Percentiles rank a stretch among this genome's conserved stretches.
Evolutionary conservation across 768 basidiomycete species (phyloP).

Genomic region (Lactarius psammicola): DNA sequence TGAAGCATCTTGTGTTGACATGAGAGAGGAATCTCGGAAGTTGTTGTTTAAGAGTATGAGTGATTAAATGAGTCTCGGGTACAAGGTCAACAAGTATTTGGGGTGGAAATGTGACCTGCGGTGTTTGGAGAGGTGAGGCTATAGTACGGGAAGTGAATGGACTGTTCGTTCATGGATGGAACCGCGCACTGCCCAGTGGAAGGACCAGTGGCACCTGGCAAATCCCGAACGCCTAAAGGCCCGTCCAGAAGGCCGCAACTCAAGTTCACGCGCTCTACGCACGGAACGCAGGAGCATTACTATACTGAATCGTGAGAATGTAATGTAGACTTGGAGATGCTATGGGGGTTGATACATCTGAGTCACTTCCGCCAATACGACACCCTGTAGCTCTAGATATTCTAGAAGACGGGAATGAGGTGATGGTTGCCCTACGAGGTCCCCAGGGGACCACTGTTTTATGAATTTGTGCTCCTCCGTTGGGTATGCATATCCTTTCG

Average conservation of each 20-base stretch:
- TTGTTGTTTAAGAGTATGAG: not conserved
- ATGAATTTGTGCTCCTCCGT: not conserved
- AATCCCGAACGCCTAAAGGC: not conserved
- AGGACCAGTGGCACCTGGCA: no score
- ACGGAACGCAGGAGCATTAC: no score
- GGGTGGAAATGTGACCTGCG: not conserved
- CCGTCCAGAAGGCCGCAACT: no score
- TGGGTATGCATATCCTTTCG: not conserved
- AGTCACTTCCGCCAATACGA: not conserved
- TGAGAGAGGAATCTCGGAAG: not conserved
- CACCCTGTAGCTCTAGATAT: not conserved
- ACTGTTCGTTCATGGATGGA: constrained; percentile 12
- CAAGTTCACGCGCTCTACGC: no score
- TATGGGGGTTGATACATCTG: not conserved
- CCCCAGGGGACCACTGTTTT: not conserved
- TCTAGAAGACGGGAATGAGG: not conserved
- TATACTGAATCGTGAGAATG: not conserved
- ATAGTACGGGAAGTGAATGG: not conserved
- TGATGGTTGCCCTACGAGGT: not conserved
- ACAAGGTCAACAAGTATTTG: not conserved
- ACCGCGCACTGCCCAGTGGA: no score
- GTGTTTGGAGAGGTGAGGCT: not conserved
- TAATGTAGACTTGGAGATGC: not conserved
- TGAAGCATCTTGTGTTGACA: constrained; percentile 12
- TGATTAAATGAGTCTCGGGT: constrained; percentile 1